Evolutionary conservation across 2,329 filamentous ascomycete species (phyloP).

Genomic region (Immersiporthe knoxdaviesiana): DNA sequence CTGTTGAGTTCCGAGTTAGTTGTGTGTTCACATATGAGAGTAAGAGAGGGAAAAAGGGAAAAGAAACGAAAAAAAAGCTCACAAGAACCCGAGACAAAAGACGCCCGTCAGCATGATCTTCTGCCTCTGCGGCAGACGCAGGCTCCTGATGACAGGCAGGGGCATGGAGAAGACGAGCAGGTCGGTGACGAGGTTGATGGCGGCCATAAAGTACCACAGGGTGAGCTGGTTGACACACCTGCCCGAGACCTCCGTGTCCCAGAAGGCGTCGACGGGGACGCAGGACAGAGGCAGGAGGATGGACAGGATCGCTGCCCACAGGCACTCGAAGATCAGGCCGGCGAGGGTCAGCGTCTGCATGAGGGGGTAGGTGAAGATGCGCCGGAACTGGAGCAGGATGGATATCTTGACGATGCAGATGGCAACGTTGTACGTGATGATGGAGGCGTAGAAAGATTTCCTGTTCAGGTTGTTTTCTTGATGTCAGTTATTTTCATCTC

Average conservation of each 20-base stretch:
- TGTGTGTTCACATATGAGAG: background rate
- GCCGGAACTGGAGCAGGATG: slow-evolving; percentile 42
- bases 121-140: slow-evolving; percentile 34
- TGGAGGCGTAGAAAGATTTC: slow-evolving; percentile 38
- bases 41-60: background rate
- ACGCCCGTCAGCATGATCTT: slow-evolving; percentile 35
- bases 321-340: slow-evolving; percentile 31
- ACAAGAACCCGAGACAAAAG: slow-evolving; percentile 37
- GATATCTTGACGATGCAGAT: slow-evolving; percentile 40
- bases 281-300: slow-evolving; percentile 34
- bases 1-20: no score
- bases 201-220: slow-evolving; percentile 34
- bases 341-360: slow-evolving; percentile 33
- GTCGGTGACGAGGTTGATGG: slow-evolving; percentile 35
- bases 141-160: slow-evolving; percentile 34
- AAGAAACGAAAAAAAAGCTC: slow-evolving; percentile 8
- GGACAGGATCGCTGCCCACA: slow-evolving; percentile 33
- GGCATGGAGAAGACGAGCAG: slow-evolving; percentile 35
- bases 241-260: slow-evolving; percentile 32
- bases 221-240: slow-evolving; percentile 33
- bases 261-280: slow-evolving; percentile 33
- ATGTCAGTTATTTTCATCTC: background rate
- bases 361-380: slow-evolving; percentile 37
- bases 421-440: slow-evolving; percentile 40
- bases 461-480: background rate